Conservation (phyloP, 108 stramenopile genomes). For the Mediolabrus comicus region DNA sequence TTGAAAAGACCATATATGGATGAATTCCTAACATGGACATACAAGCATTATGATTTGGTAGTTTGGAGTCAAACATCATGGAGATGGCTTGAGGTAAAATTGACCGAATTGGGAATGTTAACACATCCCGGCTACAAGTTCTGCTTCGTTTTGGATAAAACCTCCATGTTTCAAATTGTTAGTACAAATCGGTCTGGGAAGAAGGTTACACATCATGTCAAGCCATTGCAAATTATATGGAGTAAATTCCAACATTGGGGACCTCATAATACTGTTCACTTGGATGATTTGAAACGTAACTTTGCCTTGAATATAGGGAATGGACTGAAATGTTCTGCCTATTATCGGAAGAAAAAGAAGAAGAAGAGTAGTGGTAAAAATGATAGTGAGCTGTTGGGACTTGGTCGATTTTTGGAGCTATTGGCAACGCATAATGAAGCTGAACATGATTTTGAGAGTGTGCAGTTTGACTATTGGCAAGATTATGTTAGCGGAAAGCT, state of each 20-base stretch:
- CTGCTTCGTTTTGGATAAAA: conserved; percentile 95
- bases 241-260: conserved; percentile 87
- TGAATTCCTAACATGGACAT: conserved; percentile 76
- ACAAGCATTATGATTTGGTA: conserved; percentile 90
- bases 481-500: conserved; percentile 62
- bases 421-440: conserved; percentile 45
- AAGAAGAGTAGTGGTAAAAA: conserved; percentile 21
- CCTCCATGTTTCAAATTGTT: conserved; percentile 90
- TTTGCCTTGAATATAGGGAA: conserved; percentile 88
- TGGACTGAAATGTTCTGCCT: conserved; percentile 79
- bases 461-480: conserved; percentile 68
- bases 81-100: conserved; percentile 96
- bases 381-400: conserved; percentile 57
- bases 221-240: conserved; percentile 98
- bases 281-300: conserved; percentile 92
- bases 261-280: conserved; percentile 86
- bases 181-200: conserved; percentile 65
- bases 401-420: conserved; percentile 61
- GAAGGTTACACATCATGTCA: conserved; percentile 79
- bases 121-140: conserved; percentile 82
- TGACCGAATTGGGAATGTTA: conserved; percentile 92
- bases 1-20: conserved; percentile 90
- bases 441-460: conserved; percentile 54
- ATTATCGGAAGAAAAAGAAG: conserved; percentile 71
- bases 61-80: conserved; percentile 96